These are phyloP conservation scores for Suillus plorans DNA, from an alignment of 768 basidiomycete species.

Conservation along the genomic window DNA sequence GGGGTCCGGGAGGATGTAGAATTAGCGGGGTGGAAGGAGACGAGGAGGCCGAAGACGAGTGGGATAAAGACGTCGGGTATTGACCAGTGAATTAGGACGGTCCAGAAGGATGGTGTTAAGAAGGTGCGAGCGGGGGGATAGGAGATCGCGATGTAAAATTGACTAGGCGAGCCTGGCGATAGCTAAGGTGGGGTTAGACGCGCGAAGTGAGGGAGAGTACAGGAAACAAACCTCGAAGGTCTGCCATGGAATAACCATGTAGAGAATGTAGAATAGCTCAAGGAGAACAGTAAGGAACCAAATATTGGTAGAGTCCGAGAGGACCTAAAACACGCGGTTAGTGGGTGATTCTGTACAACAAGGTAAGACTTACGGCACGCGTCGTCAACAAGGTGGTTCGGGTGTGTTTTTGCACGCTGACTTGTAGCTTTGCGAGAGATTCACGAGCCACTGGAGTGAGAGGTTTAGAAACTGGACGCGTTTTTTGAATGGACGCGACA, in stretches of 20 bases:
- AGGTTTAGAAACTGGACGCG: constrained; percentile 22
- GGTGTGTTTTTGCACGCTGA: constrained; percentile 18
- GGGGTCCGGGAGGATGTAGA: constrained; percentile 21
- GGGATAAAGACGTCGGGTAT: constrained; percentile 64
- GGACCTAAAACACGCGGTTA: constrained; percentile 37
- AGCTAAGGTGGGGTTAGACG: neutral
- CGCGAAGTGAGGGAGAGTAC: neutral
- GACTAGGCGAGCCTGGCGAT: constrained; percentile 3
- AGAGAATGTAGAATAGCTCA: constrained; percentile 56
- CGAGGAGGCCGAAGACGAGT: constrained; percentile 51
- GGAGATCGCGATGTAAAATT: constrained; percentile 30
- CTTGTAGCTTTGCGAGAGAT: constrained; percentile 22
- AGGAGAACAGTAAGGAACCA: constrained; percentile 52
- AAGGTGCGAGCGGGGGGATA: constrained; percentile 52
- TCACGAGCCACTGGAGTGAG: constrained; percentile 21
- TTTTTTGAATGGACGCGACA: constrained; percentile 27
- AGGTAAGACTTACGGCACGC: constrained; percentile 25
- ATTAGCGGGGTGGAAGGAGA: constrained; percentile 58
- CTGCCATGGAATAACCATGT: constrained; percentile 54
- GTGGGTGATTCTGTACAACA: neutral
- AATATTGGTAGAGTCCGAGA: constrained; percentile 67
- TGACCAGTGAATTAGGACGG: constrained; percentile 59
- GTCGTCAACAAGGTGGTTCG: constrained; percentile 20
- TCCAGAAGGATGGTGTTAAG: constrained; percentile 49
- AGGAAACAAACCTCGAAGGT: constrained; percentile 37